Evolutionary conservation across 2,329 filamentous ascomycete species (phyloP).

Genomic region (Fusarium multiceps): DNA sequence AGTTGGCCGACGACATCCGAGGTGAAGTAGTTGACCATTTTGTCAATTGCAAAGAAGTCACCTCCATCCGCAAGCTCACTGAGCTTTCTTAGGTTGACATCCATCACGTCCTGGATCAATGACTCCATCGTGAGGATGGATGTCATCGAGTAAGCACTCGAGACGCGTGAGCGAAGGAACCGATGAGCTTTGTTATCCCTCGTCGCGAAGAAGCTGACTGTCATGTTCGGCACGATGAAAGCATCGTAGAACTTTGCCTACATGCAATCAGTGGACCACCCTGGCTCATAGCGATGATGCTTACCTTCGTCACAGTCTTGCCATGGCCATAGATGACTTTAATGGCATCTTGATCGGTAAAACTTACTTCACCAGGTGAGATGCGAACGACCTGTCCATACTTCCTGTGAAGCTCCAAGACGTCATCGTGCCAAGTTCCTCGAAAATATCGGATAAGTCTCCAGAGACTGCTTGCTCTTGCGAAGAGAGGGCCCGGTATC

Average conservation of each 20-base stretch:
- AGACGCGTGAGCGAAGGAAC: constrained; percentile 15
- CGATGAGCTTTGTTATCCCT: constrained; percentile 17
- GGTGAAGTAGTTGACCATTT: constrained; percentile 20
- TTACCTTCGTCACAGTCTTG: constrained; percentile 10
- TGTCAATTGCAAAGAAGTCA: neutral
- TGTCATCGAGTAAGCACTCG: constrained; percentile 25
- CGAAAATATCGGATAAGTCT: constrained; percentile 14
- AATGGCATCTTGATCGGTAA: neutral
- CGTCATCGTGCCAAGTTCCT: constrained; percentile 24
- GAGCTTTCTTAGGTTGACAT: constrained; percentile 14
- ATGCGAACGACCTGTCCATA: constrained; percentile 28
- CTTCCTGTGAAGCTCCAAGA: neutral
- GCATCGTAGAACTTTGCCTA: constrained; percentile 17
- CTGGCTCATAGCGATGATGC: fast-evolving
- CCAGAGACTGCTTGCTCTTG: constrained; percentile 6
- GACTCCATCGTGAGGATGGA: constrained; percentile 20
- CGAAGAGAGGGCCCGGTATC: constrained; percentile 5
- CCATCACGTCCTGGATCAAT: constrained; percentile 13
- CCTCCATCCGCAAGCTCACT: neutral
- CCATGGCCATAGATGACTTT: constrained; percentile 18
- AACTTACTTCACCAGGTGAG: constrained; percentile 18
- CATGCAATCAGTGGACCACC: fast-evolving
- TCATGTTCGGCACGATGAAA: constrained; percentile 25
- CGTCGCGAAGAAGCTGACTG: constrained; percentile 18
- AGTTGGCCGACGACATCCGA: constrained; percentile 18